phyloP scores from a whole-genome alignment of 345 rosid genomes.

The Bruguiera sexangula region DNA sequence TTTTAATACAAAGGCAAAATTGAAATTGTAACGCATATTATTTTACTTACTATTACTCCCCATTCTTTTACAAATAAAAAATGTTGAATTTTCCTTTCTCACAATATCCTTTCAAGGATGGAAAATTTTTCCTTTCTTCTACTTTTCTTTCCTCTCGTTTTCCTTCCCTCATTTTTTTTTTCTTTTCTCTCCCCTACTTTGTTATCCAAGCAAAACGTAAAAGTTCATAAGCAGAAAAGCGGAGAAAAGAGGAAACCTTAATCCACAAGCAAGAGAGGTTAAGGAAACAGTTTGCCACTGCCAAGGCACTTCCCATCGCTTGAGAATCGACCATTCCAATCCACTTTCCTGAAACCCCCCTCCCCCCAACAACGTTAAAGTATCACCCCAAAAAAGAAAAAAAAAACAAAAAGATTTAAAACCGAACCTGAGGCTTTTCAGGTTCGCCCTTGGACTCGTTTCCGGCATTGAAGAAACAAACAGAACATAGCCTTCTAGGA shows the following conservation, averaged over 20 bases:
- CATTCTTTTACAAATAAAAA: too few relatives aligned
- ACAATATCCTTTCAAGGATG: too few relatives aligned
- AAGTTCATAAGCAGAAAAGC: too few relatives aligned
- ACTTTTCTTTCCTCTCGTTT: too few relatives aligned
- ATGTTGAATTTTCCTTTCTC: too few relatives aligned
- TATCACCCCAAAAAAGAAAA: neutral
- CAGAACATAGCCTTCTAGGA: conserved; percentile 25
- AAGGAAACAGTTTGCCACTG: conserved; percentile 78
- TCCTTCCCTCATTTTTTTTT: too few relatives aligned
- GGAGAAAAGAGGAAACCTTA: conserved; percentile 45
- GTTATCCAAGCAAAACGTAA: too few relatives aligned
- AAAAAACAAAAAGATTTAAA: neutral
- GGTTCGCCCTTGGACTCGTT: conserved; percentile 43
- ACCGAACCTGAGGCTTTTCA: conserved; percentile 22
- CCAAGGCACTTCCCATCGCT: conserved; percentile 97
- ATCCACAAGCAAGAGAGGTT: conserved; percentile 83
- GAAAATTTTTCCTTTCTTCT: too few relatives aligned
- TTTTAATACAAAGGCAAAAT: too few relatives aligned
- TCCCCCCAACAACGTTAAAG: neutral
- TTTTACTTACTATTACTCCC: too few relatives aligned
- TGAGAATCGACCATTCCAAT: conserved; percentile 56
- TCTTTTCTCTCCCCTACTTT: too few relatives aligned
- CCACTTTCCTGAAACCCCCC: conserved; percentile 22
- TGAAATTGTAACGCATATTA: too few relatives aligned
- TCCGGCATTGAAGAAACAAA: conserved; percentile 46